A percentile compares a stretch with the other conserved stretches of the same genome.
These are phyloP conservation scores for Fusarium denticulatum DNA, from an alignment of 2,329 filamentous ascomycete genomes.

Conservation along the genomic window DNA sequence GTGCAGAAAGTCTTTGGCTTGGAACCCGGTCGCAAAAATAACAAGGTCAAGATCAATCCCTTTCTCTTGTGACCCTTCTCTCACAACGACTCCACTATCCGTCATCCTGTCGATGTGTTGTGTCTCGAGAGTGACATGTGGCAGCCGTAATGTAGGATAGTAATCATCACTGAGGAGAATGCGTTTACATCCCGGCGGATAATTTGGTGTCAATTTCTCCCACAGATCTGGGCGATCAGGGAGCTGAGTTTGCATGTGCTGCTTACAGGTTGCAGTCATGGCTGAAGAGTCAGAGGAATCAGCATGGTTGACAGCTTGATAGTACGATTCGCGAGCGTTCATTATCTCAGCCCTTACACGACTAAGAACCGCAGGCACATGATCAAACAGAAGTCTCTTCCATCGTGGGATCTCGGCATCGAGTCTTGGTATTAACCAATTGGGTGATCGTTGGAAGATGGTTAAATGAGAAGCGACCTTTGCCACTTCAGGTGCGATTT, in stretches of 20 bases:
- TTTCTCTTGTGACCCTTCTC: not conserved
- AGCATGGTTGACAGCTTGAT: not conserved
- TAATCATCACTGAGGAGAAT: not conserved
- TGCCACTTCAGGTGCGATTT: not conserved
- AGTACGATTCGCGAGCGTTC: not conserved
- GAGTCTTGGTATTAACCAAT: rapidly evolving
- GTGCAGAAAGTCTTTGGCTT: not conserved
- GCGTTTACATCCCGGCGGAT: not conserved
- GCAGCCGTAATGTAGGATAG: not conserved
- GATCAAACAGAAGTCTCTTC: not conserved
- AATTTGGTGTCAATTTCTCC: not conserved
- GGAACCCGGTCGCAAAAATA: not conserved
- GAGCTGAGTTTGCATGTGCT: not conserved
- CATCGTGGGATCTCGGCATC: not conserved
- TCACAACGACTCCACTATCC: not conserved
- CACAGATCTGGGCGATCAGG: not conserved
- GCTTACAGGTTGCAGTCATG: not conserved
- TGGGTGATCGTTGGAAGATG: not conserved
- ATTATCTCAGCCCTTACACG: not conserved
- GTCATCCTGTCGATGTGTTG: not conserved
- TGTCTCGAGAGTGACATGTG: not conserved
- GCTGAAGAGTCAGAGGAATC: not conserved
- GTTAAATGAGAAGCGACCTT: not conserved
- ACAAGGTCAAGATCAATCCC: not conserved
- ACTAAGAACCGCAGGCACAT: rapidly evolving